Percentiles rank a stretch among this genome's conserved stretches.
These are phyloP conservation scores for Aureobasidium sp. DNA, from an alignment of 2,329 filamentous ascomycete genomes.

Conservation along the genomic window DNA sequence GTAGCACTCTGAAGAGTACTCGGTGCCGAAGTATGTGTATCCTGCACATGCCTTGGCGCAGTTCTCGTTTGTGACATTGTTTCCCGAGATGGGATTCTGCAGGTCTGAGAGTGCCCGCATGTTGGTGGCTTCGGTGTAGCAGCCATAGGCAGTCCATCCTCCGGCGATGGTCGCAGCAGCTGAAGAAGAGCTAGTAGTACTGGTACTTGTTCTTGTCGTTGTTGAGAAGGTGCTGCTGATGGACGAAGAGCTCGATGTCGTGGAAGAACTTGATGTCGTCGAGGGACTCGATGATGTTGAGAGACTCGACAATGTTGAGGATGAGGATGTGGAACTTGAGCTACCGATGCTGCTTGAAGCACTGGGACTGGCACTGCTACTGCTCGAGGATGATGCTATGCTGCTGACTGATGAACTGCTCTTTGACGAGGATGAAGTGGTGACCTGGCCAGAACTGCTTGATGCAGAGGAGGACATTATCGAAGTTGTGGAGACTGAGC, in stretches of 20 bases:
- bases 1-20: background rate
- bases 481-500: background rate
- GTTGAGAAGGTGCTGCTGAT: background rate
- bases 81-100: constrained; percentile 21
- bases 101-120: constrained; percentile 24
- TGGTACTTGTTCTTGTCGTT: background rate
- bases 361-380: background rate
- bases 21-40: constrained; percentile 26
- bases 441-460: background rate
- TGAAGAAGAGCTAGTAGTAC: background rate
- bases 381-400: no score
- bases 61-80: constrained; percentile 32
- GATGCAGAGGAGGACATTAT: background rate
- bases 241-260: background rate
- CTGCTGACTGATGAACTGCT: background rate
- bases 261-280: no score
- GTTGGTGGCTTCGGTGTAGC: constrained; percentile 30
- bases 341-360: background rate
- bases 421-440: background rate
- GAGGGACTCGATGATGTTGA: no score
- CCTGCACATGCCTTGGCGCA: constrained; percentile 30
- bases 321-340: no score
- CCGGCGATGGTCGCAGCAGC: background rate
- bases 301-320: no score
- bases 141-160: constrained; percentile 23